Conservation (phyloP, 768 basidiomycete species). For the Boletus tomentosulus region DNA sequence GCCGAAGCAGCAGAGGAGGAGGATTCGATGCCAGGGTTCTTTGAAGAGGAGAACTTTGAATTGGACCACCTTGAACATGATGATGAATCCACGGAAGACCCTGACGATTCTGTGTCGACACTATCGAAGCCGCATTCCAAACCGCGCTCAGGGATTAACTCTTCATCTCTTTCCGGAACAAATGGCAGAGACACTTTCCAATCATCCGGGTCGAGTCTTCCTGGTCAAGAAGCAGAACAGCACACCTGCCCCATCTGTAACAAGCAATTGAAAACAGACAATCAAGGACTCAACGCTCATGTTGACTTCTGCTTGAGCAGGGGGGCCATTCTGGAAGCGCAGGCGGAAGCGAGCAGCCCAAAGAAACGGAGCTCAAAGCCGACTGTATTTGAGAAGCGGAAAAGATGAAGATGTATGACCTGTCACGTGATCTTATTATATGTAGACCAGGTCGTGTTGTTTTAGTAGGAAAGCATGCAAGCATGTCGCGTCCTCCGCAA, state of each 20-base stretch:
- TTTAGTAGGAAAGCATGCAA: constrained; percentile 20
- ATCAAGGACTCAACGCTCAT: constrained; percentile 79
- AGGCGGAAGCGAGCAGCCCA: constrained; percentile 31
- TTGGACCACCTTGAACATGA: constrained; percentile 7
- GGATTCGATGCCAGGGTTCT: constrained; percentile 49
- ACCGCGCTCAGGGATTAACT: constrained; percentile 5
- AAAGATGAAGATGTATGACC: constrained; percentile 2
- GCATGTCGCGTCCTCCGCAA: constrained; percentile 21
- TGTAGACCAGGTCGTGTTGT: neutral
- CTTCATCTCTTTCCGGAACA: neutral
- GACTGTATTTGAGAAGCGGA: constrained; percentile 11
- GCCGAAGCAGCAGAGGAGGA: constrained; percentile 24
- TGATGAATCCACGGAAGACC: constrained; percentile 5
- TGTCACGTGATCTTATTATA: constrained; percentile 16
- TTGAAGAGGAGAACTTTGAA: constrained; percentile 43
- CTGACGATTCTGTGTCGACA: constrained; percentile 1
- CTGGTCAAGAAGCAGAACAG: constrained; percentile 14
- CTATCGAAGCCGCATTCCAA: constrained; percentile 8
- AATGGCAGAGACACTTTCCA: neutral
- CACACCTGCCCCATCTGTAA: constrained; percentile 72
- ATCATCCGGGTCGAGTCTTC: constrained; percentile 11
- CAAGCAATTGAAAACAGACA: constrained; percentile 60
- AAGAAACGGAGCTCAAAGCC: constrained; percentile 10
- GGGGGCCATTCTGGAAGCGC: constrained; percentile 70
- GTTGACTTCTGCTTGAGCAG: constrained; percentile 86